A percentile compares a stretch with the other conserved stretches of the same genome.
Conservation (phyloP, 169 alveolate genomes). For the Plasmodium berghei region DNA sequence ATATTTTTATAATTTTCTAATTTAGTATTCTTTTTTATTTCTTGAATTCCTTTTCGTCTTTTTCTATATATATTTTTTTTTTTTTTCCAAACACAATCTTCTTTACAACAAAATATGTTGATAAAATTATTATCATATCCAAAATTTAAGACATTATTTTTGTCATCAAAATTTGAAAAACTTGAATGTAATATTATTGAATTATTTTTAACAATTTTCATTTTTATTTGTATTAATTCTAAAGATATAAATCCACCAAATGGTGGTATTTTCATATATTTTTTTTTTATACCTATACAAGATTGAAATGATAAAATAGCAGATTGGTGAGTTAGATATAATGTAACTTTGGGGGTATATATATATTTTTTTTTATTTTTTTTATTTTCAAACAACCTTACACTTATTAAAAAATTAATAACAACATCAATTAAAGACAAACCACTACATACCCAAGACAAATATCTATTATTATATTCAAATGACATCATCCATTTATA, state of each 20-base stretch:
- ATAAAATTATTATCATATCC: constrained; percentile 9
- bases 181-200: not conserved
- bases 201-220: not conserved
- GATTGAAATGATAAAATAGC: constrained; percentile 68
- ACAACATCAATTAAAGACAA: constrained; percentile 70
- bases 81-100: constrained; percentile 59
- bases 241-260: constrained; percentile 60
- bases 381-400: constrained; percentile 28
- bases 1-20: not conserved
- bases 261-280: constrained; percentile 60
- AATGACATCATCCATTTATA: constrained; percentile 49
- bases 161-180: not conserved
- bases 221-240: constrained; percentile 52
- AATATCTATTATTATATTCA: constrained; percentile 53
- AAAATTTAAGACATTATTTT: constrained; percentile 2
- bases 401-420: constrained; percentile 53
- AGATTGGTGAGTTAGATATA: constrained; percentile 66
- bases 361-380: constrained; percentile 8
- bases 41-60: not conserved
- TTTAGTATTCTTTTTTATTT: not conserved
- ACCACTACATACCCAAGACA: constrained; percentile 70
- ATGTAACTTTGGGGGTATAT: constrained; percentile 41
- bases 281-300: constrained; percentile 44
- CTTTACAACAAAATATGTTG: constrained; percentile 59
- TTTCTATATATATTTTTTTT: not conserved